Evolutionary conservation across 1,284 basidiomycete species (phyloP).

Genomic region (Phaffia rhodozyma): DNA sequence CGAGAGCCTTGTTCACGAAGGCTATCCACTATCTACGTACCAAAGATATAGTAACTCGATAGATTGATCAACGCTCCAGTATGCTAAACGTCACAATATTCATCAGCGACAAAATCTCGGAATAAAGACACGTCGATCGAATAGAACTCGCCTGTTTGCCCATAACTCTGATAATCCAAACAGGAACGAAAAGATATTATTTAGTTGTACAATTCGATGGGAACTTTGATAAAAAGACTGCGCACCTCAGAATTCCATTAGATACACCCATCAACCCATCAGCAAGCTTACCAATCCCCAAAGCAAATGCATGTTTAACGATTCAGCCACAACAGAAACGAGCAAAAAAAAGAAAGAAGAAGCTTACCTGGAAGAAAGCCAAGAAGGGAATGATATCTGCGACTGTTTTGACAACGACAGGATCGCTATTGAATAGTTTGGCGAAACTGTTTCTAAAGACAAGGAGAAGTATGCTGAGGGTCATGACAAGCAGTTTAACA

Average conservation of each 20-base stretch:
- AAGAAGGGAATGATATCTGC: constrained; percentile 55
- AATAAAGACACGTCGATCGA: not conserved
- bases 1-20: too few species aligned
- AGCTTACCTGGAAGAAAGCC: constrained; percentile 59
- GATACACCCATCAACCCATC: constrained; percentile 60
- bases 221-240: too few species aligned
- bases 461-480: constrained; percentile 53
- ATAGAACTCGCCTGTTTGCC: constrained; percentile 47
- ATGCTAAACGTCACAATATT: constrained; percentile 25
- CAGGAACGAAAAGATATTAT: too few species aligned
- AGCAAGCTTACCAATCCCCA: constrained; percentile 30
- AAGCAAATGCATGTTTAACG: not conserved
- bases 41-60: constrained; percentile 39
- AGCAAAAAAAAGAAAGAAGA: constrained; percentile 21
- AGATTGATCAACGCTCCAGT: constrained; percentile 40
- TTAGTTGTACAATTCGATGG: too few species aligned
- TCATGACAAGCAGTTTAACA: constrained; percentile 20
- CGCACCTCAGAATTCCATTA: constrained; percentile 53
- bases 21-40: not conserved
- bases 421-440: constrained; percentile 73
- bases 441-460: constrained; percentile 62
- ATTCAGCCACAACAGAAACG: not conserved
- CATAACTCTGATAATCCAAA: constrained; percentile 36
- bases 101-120: too few species aligned
- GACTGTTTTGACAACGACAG: constrained; percentile 48